Evolutionary conservation across 257 asterid species (phyloP).

Genomic region (Solanum sitiens): DNA sequence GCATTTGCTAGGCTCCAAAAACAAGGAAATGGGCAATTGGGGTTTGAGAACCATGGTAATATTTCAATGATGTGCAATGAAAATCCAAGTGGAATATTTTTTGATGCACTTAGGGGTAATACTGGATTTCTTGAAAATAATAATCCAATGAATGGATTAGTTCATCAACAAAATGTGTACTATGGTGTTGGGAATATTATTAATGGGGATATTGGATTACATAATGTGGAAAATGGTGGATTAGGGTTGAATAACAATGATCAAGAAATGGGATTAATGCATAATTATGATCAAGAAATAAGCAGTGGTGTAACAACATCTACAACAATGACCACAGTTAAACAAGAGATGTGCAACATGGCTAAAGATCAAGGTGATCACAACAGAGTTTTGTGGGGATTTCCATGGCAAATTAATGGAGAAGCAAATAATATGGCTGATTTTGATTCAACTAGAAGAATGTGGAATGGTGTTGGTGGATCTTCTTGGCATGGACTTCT

Average conservation of each 20-base stretch:
- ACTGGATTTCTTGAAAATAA: slow-evolving; percentile 28
- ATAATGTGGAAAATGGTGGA: slow-evolving; percentile 23
- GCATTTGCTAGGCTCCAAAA: slow-evolving; percentile 60
- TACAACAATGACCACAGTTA: slow-evolving; percentile 31
- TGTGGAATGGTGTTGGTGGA: slow-evolving; percentile 40
- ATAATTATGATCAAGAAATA: slow-evolving; percentile 23
- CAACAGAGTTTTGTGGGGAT: slow-evolving; percentile 54
- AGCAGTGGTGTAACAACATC: slow-evolving; percentile 12
- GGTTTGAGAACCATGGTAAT: slow-evolving; percentile 19
- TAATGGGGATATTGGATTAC: slow-evolving; percentile 3
- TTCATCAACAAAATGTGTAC: slow-evolving; percentile 4
- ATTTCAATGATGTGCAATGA: slow-evolving; percentile 20
- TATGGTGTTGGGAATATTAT: slow-evolving; percentile 15
- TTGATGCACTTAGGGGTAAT: slow-evolving; percentile 27
- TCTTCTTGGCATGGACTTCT: slow-evolving; percentile 85
- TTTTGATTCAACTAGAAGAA: slow-evolving; percentile 35
- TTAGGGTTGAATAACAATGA: slow-evolving; percentile 4
- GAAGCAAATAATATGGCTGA: slow-evolving; percentile 21
- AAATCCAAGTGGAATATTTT: neutral
- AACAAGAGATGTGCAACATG: slow-evolving; percentile 45
- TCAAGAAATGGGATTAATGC: slow-evolving; percentile 24
- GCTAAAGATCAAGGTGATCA: slow-evolving; percentile 9
- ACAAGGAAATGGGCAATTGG: slow-evolving; percentile 25
- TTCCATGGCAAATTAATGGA: slow-evolving; percentile 53
- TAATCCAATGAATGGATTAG: slow-evolving; percentile 22